A percentile compares a stretch with the other conserved stretches of the same genome.
These are phyloP conservation scores for Alternaria burnsii DNA, from an alignment of 2,329 filamentous ascomycete genomes.

Conservation along the genomic window DNA sequence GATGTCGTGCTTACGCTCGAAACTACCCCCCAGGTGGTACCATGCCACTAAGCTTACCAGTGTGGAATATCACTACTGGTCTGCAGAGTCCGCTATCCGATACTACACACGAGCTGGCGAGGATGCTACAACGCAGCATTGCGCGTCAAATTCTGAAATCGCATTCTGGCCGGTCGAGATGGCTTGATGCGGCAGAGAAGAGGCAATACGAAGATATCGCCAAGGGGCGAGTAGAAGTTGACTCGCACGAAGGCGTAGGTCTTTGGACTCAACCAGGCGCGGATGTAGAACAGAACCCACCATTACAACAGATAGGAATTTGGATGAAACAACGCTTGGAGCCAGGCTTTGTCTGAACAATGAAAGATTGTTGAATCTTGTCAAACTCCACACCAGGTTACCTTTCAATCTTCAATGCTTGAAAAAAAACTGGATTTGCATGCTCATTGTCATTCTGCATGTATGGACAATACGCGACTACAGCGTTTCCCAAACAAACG, in stretches of 20 bases:
- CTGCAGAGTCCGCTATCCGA: slow-evolving; percentile 49
- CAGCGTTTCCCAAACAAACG: rapidly evolving
- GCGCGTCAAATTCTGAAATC: slow-evolving; percentile 42
- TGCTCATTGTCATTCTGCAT: background rate
- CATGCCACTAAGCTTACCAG: slow-evolving; percentile 50
- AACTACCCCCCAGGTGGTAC: slow-evolving; percentile 54
- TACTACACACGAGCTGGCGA: slow-evolving; percentile 54
- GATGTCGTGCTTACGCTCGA: slow-evolving; percentile 49
- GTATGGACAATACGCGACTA: background rate
- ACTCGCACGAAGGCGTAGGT: slow-evolving; percentile 26
- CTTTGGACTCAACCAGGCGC: slow-evolving; percentile 36
- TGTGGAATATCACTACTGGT: slow-evolving; percentile 53
- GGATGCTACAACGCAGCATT: slow-evolving; percentile 52
- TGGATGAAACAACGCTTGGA: slow-evolving; percentile 43
- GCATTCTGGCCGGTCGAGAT: slow-evolving; percentile 32
- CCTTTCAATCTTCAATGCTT: background rate
- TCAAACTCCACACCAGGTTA: background rate
- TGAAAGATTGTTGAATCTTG: background rate
- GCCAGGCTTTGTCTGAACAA: background rate
- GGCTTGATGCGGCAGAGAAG: slow-evolving; percentile 39
- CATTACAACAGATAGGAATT: slow-evolving; percentile 29
- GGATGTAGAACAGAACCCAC: slow-evolving; percentile 13
- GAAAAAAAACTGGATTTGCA: too few relatives aligned
- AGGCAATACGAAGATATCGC: slow-evolving; percentile 39
- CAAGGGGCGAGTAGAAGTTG: slow-evolving; percentile 27